These are phyloP conservation scores for Comarum palustre DNA, from an alignment of 306 rosid species.

Conservation along the genomic window DNA sequence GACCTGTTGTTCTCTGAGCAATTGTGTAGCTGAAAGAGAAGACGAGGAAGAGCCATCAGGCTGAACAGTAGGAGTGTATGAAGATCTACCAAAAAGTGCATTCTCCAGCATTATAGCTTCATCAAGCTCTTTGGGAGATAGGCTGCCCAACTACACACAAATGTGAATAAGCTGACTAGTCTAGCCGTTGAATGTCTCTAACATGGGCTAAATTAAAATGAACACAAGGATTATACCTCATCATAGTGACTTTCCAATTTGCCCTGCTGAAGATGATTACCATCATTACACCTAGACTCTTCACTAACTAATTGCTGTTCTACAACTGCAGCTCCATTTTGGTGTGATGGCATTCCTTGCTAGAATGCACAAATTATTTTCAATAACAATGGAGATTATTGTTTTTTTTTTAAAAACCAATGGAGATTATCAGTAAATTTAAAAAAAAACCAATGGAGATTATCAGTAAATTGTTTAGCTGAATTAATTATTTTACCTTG, in stretches of 20 bases:
- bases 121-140: conserved; percentile 66
- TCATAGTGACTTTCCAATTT: conserved; percentile 26
- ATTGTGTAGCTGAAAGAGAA: conserved; percentile 34
- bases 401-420: no score
- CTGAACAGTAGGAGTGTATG: conserved; percentile 32
- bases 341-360: conserved; percentile 38
- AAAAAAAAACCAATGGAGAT: no score
- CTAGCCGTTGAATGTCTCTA: conserved; percentile 9
- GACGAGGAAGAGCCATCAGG: conserved; percentile 28
- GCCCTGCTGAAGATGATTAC: conserved; percentile 29
- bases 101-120: conserved; percentile 65
- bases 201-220: conserved; percentile 6
- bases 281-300: conserved; percentile 23
- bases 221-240: conserved; percentile 38
- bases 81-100: conserved; percentile 48
- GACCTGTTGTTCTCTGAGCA: conserved; percentile 69
- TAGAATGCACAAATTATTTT: conserved; percentile 21
- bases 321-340: conserved; percentile 29
- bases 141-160: conserved; percentile 57
- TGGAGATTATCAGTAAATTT: no score
- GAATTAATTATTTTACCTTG: no score
- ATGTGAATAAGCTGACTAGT: neutral
- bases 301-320: conserved; percentile 27
- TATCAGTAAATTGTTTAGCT: neutral
- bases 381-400: conserved; percentile 14